Evolutionary conservation across 495 filamentous ascomycete genomes (phyloP), one percentile per base, ranked within the genome.

Genomic region (Elasticomyces elasticus): DNA sequence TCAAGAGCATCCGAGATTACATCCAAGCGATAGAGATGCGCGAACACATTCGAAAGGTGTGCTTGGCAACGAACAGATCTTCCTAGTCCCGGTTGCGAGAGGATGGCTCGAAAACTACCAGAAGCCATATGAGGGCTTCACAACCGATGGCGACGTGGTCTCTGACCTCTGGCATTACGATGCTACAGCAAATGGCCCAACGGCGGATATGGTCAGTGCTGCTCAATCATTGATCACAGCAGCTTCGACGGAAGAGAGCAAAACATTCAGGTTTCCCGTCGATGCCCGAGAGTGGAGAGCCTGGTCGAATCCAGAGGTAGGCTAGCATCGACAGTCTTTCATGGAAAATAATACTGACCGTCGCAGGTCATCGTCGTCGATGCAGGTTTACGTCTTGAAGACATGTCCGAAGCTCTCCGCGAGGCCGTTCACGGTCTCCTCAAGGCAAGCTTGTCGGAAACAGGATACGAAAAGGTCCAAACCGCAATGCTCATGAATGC

Each of bases 401-500:
- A 82, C 55, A 60, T 80, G 19, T 55, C 63, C 19, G 30, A 65
- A 6, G 0, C 57, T 5, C 62, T 71, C 23, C 75, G 77, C 28
- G 66, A 69, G 26, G 65, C 76, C 35, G 71, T 79, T 30, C 72
- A 83, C 47, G 63, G 67, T 25, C 64, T 86, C 1, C 70, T 87
- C 0, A 57, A 74, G 45, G 57, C 71, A 0, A 79, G 80, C 0
- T 72, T 86, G 9, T 87, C 82, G 0, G 71, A 76, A 0, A 79
- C 82, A 58, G 85, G 85, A 35, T 89, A 87, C 69, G 69, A 73
- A 26, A 88, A 88, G 59, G 83, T 83, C 52, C 62, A 80, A 31
- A 74, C 65, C 17, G 82, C 82, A 5, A 86, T 86, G 80, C 78
- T 80, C 62, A 85, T 84, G 66, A 89, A 89, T 70, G 79, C 81